Base-by-base conservation (phyloP, 208 protist species). In the Acanthamoeba castellanii region DNA sequence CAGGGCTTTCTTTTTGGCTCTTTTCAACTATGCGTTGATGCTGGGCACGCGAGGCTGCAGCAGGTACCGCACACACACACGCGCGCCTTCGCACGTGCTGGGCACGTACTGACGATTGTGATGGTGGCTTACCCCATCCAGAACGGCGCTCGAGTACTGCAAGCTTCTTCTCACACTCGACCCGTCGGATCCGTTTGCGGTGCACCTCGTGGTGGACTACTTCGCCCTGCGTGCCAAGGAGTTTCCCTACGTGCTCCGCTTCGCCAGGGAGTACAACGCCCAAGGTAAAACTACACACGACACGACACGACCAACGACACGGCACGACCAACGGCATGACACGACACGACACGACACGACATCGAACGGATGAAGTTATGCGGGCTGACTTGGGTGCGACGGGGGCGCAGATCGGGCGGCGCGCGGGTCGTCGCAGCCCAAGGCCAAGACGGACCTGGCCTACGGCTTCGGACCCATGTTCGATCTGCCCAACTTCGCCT, bases 141-240 rank as follows among this genome's bases (percentile, higher is more conserved):
- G 59, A 27, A 92, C 85, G 59, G 85, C 85, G 6, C 22, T 92
- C 27, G 85, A 92, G 64, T 92, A 92, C 61, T 92, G 85, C 64
- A 92, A 92, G 64, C n/a, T 92, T 57, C 34, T 92, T 0, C 85
- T 92, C 85, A 74, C 59, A 34, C 85, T 92, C 64, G 85, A 92
- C n/a, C 85, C 85, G 13, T 76, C 59, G 34, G 85, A 92, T 59
- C 85, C 85, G 18, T 92, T 92, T 16, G 85, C 85, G 18, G 45
- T 92, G 30, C 59, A 76, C 14, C 85, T 92, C 32, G 32, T 74
- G 2, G 64, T 92, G 18, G 85, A 92, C 59, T 92, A 92, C 45
- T 92, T 92, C 32, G 32, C 59, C 20, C 85, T 92, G 27, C 55
- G 85, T 7, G 32, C 59, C 85, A 68, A 92, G 85, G 55, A 68